Base-by-base conservation (phyloP, 106 monocot species). In the Phalaenopsis equestris region DNA sequence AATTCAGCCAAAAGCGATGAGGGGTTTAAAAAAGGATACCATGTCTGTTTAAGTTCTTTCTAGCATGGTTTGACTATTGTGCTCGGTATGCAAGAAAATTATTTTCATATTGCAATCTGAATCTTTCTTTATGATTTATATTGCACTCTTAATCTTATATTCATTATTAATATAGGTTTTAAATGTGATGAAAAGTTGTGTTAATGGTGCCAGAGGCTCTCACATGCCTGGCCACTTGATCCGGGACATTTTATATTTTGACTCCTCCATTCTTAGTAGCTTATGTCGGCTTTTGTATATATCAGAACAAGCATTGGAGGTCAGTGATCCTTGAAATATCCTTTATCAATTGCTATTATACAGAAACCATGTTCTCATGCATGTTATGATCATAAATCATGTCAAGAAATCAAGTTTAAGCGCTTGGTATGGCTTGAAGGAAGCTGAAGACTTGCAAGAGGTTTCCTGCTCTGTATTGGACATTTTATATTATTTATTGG, bases 141-240 rank as follows among this genome's bases (percentile, higher is more conserved):
- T 70, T 0, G 70, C 39, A 70, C 11, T 10, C 39, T 39, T 37
- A 70, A 70, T 14, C 38, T 70, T 21, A 70, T 38, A 39, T 5
- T 18, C 8, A 45, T 42, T 23, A 68, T 30, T 81, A 42, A 65
- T 81, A 5, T 83, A 99, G 99, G 87, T 88, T 48, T 80, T 99
- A 56, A 90, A 88, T 72, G 83, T 99, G 77, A 78, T 95, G 67
- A 94, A 86, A 76, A 85, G 84, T 79, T 99, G 91, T 77, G 75
- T 88, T 80, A 82, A 75, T 84, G 78, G 75, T 45, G 70, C 56
- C 37, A 56, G 58, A 36, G 41, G 67, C 48, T 82, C 85, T 19
- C 75, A 76, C 56, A 86, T 86, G 55, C 78, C 84, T 82, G 81
- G 84, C 58, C 41, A 49, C 75, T 77, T 87, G 16, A 79, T 95